phyloP scores from a whole-genome alignment of 2,329 filamentous ascomycete genomes.

The Arthrinium phaeospermum region DNA sequence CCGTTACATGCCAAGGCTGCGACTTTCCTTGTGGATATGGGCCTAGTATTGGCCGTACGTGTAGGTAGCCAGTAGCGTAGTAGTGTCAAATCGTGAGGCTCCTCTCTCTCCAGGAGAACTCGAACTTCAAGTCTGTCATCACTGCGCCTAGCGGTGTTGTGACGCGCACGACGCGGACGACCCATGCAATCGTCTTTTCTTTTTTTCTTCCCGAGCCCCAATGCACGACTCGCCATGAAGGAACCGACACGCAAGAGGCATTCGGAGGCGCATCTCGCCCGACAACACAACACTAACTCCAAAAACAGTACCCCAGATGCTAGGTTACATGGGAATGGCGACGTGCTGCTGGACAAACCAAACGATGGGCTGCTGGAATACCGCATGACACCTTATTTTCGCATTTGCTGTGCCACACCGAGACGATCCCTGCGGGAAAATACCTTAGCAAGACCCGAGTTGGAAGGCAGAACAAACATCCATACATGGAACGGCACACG shows the following conservation, averaged over 20 bases:
- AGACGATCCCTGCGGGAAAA: conserved; percentile 1
- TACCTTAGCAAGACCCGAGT: not conserved
- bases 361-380: not conserved
- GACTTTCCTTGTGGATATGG: not conserved
- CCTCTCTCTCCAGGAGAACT: not conserved
- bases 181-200: not conserved
- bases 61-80: not conserved
- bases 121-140: not conserved
- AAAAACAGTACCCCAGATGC: not conserved
- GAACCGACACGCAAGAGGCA: not conserved
- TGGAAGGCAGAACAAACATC: not conserved
- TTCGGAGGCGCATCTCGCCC: too few relatives aligned
- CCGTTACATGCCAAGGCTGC: conserved; percentile 9
- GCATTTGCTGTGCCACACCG: not conserved
- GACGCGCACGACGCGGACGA: not conserved
- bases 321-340: not conserved
- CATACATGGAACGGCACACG: not conserved
- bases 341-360: not conserved
- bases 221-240: not conserved
- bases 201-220: not conserved
- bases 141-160: not conserved
- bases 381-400: conserved; percentile 15
- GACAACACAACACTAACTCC: too few relatives aligned
- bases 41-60: not conserved
- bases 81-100: conserved; percentile 5